A percentile compares a stretch with the other conserved stretches of the same genome.
phyloP scores from a whole-genome alignment of 2,329 filamentous ascomycete species.

The Exophiala sp. region DNA sequence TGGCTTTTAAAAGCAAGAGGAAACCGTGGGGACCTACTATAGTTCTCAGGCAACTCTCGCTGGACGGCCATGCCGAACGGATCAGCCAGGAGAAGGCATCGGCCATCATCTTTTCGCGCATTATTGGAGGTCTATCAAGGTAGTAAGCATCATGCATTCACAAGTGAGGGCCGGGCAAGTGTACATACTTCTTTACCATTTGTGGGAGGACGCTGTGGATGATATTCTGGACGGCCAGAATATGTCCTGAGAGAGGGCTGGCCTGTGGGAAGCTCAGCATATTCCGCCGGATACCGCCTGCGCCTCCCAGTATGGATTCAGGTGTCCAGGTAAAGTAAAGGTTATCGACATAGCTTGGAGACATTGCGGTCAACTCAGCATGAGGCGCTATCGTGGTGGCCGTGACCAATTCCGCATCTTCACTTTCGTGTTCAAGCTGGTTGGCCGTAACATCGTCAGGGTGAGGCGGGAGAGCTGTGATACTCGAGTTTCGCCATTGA shows the following conservation, averaged over 20 bases:
- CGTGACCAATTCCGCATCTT: not conserved
- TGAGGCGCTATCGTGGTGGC: not conserved
- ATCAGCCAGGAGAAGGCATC: constrained; percentile 14
- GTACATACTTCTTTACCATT: not conserved
- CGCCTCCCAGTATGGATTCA: constrained; percentile 1
- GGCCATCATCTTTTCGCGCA: constrained; percentile 2
- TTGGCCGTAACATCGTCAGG: no score
- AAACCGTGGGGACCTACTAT: not conserved
- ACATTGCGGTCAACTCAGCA: not conserved
- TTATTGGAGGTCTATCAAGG: not conserved
- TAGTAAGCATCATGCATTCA: not conserved
- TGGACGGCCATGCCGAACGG: constrained; percentile 8
- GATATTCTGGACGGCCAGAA: constrained; percentile 1
- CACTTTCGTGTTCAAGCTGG: not conserved
- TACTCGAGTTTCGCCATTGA: no score
- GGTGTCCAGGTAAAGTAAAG: constrained; percentile 4
- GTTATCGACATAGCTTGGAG: not conserved
- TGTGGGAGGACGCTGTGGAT: not conserved
- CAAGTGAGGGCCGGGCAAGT: not conserved
- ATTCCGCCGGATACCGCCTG: constrained; percentile 1
- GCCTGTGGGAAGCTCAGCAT: constrained; percentile 4
- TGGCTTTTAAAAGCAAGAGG: not conserved
- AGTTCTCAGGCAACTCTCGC: constrained; percentile 5
- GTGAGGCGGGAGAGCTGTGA: no score
- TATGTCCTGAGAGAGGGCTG: constrained; percentile 3